A percentile compares a stretch with the other conserved stretches of the same genome.
Evolutionary conservation across 306 rosid genomes (phyloP).

Genomic region (Spatholobus suberectus): DNA sequence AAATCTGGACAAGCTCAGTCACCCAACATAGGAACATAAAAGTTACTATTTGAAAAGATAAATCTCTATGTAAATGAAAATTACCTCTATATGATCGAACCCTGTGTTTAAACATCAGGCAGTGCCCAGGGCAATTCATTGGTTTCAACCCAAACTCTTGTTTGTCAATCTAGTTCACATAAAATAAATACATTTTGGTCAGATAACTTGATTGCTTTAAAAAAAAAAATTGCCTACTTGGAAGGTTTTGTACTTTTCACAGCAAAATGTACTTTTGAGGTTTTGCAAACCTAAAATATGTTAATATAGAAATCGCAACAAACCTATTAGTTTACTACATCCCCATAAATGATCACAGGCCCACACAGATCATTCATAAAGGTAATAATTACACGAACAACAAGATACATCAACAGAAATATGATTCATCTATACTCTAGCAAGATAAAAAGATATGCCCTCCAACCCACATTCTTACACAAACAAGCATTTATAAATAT

Average conservation of each 20-base stretch:
- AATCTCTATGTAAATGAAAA: slow-evolving; percentile 11
- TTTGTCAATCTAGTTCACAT: slow-evolving; percentile 75
- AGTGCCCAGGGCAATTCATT: slow-evolving; percentile 99
- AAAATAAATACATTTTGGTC: neutral
- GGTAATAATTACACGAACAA: neutral
- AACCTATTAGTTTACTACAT: slow-evolving; percentile 16
- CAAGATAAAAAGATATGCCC: neutral
- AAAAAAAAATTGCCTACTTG: neutral
- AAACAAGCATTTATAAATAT: neutral
- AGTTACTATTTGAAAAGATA: slow-evolving; percentile 22
- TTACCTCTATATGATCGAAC: slow-evolving; percentile 94
- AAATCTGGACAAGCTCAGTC: slow-evolving; percentile 34
- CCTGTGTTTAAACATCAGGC: slow-evolving; percentile 93
- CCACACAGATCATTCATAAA: neutral
- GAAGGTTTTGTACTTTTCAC: neutral
- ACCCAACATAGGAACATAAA: slow-evolving; percentile 3
- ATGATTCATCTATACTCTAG: neutral
- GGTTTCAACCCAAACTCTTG: slow-evolving; percentile 99
- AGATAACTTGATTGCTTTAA: slow-evolving; percentile 6
- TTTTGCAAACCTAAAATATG: neutral
- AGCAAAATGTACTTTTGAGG: neutral
- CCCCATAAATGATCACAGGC: neutral
- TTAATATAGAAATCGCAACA: neutral
- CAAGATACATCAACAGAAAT: neutral
- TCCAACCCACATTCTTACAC: slow-evolving; percentile 4